phyloP scores from a whole-genome alignment of 805 yeast genomes.

The Yamadazyma tumulicola region DNA sequence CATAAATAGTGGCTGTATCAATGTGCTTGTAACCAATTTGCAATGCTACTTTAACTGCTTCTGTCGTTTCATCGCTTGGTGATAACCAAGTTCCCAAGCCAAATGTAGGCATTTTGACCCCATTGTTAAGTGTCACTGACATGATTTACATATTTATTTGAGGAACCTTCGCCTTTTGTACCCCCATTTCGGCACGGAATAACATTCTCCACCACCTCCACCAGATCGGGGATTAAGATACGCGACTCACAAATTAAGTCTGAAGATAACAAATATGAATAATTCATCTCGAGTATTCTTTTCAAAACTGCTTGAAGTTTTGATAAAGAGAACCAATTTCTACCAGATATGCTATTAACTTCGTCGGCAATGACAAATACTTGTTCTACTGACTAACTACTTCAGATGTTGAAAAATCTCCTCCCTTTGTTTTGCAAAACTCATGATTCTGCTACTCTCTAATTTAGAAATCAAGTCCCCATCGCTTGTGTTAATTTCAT shows the following conservation, averaged over 20 bases:
- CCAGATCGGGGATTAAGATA: not conserved
- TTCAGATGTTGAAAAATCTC: too few species aligned
- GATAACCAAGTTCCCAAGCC: slow-evolving; percentile 73
- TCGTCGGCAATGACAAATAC: not conserved
- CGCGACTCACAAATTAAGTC: not conserved
- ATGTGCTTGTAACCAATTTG: slow-evolving; percentile 62
- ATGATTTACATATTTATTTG: not conserved
- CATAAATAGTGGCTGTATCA: too few species aligned
- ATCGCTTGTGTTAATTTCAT: slow-evolving; percentile 14
- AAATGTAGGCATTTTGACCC: slow-evolving; percentile 55
- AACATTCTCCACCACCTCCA: not conserved
- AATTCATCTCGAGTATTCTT: not conserved
- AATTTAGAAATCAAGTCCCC: slow-evolving; percentile 1
- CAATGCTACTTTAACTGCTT: slow-evolving; percentile 55
- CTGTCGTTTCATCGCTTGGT: slow-evolving; percentile 48
- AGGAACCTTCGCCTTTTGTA: not conserved
- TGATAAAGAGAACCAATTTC: too few species aligned
- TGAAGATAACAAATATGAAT: not conserved
- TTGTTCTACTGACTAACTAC: too few species aligned
- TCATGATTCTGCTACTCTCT: too few species aligned
- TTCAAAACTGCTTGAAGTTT: too few species aligned
- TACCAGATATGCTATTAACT: too few species aligned
- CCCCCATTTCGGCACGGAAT: slow-evolving; percentile 1
- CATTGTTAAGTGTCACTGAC: slow-evolving; percentile 43
- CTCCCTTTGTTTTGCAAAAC: too few species aligned